These are phyloP conservation scores for Capsella bursapastoris DNA, from an alignment of 345 rosid species.

Conservation along the genomic window DNA sequence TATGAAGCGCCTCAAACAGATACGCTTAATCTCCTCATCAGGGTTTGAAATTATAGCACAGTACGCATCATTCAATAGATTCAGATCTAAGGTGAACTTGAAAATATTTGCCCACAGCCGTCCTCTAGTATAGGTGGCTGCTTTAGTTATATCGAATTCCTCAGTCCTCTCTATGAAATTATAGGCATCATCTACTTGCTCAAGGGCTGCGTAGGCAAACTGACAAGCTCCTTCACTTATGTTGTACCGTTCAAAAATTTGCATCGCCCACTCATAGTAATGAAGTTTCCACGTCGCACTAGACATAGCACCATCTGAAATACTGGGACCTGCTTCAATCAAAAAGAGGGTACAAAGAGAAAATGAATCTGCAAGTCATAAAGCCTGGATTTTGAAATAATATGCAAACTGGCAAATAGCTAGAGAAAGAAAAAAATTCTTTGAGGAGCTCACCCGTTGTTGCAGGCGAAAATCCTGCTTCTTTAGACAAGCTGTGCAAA, in stretches of 20 bases:
- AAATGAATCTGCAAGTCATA: slow-evolving; percentile 14
- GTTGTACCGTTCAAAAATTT: slow-evolving; percentile 85
- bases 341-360: slow-evolving; percentile 24
- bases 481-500: slow-evolving; percentile 75
- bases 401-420: slow-evolving; percentile 11
- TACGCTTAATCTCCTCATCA: slow-evolving; percentile 92
- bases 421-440: slow-evolving; percentile 28
- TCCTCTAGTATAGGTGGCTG: slow-evolving; percentile 65
- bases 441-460: slow-evolving; percentile 58
- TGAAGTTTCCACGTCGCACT: slow-evolving; percentile 87
- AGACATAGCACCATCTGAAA: slow-evolving; percentile 59
- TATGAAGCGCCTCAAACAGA: slow-evolving; percentile 92
- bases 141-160: slow-evolving; percentile 52
- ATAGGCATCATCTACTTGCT: slow-evolving; percentile 93
- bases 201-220: slow-evolving; percentile 97
- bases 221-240: slow-evolving; percentile 90
- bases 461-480: slow-evolving; percentile 69
- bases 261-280: slow-evolving; percentile 99
- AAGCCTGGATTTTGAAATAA: slow-evolving; percentile 20
- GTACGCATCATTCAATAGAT: slow-evolving; percentile 84
- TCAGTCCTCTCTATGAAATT: slow-evolving; percentile 43
- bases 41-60: slow-evolving; percentile 99
- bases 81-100: slow-evolving; percentile 89
- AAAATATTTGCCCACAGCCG: slow-evolving; percentile 95
- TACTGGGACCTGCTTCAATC: slow-evolving; percentile 42